Conservation (phyloP, 2,329 filamentous ascomycete genomes). For the Aspergillus tanneri region DNA sequence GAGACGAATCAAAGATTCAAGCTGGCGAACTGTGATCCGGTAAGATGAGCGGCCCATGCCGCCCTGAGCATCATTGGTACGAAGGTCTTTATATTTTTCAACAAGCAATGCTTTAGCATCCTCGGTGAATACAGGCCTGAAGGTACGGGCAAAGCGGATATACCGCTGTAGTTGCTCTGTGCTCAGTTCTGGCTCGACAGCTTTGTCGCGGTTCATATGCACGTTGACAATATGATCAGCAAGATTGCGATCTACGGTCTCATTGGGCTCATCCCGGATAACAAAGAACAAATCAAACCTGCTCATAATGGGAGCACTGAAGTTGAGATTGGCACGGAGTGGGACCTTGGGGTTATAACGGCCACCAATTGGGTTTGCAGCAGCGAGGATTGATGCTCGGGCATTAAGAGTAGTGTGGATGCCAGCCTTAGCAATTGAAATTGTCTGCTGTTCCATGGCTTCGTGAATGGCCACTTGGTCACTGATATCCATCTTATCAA, state of each 20-base stretch:
- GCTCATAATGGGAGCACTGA: slow-evolving; percentile 98
- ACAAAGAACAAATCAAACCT: slow-evolving; percentile 99
- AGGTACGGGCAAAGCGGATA: slow-evolving; percentile 92
- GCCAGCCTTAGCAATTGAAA: slow-evolving; percentile 96
- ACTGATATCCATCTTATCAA: slow-evolving; percentile 98
- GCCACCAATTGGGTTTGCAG: slow-evolving; percentile 91
- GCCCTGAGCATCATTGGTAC: slow-evolving; percentile 89
- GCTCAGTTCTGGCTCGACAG: slow-evolving; percentile 87
- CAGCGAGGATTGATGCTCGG: slow-evolving; percentile 89
- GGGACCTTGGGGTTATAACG: slow-evolving; percentile 95
- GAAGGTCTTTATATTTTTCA: slow-evolving; percentile 90
- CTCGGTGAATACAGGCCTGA: slow-evolving; percentile 86
- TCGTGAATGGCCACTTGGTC: slow-evolving; percentile 99
- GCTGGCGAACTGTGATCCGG: slow-evolving; percentile 92
- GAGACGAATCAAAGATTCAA: slow-evolving; percentile 92
- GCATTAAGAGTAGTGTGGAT: slow-evolving; percentile 98
- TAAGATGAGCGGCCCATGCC: slow-evolving; percentile 94
- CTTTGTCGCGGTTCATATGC: slow-evolving; percentile 88
- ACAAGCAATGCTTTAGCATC: slow-evolving; percentile 85
- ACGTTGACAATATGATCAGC: slow-evolving; percentile 93
- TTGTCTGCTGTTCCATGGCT: slow-evolving; percentile 99
- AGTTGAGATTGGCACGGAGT: slow-evolving; percentile 92
- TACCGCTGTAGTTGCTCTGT: slow-evolving; percentile 96
- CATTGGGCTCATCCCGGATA: slow-evolving; percentile 94
- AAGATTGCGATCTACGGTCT: slow-evolving; percentile 82